Conservation (phyloP, 495 filamentous ascomycete species). For the Neurospora hispaniola region DNA sequence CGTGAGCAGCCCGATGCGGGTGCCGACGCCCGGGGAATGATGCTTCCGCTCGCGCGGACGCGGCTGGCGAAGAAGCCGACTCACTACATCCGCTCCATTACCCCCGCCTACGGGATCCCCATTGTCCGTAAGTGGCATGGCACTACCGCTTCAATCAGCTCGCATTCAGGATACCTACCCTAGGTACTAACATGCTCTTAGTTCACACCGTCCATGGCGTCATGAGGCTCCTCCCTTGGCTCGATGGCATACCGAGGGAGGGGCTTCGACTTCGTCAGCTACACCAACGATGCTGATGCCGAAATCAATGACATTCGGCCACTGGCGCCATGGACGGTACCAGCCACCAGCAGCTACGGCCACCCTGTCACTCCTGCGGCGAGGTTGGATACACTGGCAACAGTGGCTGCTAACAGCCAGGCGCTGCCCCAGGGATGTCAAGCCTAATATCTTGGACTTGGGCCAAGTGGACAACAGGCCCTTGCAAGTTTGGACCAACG, state of each 20-base stretch:
- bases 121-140: slow-evolving; percentile 39
- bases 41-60: neutral
- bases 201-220: slow-evolving; percentile 56
- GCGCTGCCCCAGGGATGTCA: too few relatives aligned
- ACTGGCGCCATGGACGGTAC: neutral
- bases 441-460: too few relatives aligned
- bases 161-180: too few relatives aligned
- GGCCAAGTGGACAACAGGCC: too few relatives aligned
- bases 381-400: neutral
- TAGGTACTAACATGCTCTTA: neutral
- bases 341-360: neutral
- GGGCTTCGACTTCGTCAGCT: neutral
- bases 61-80: slow-evolving; percentile 15
- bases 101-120: slow-evolving; percentile 72
- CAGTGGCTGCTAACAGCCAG: neutral
- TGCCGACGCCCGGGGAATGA: neutral
- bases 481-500: slow-evolving; percentile 9
- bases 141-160: neutral
- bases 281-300: neutral
- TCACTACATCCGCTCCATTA: slow-evolving; percentile 78
- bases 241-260: slow-evolving; percentile 66
- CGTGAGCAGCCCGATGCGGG: neutral
- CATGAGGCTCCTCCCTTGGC: slow-evolving; percentile 78
- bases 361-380: neutral
- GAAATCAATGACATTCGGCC: neutral